These are phyloP conservation scores for Mucor mucedo DNA, from an alignment of 371 early-diverging fungal genomes.

Conservation along the genomic window DNA sequence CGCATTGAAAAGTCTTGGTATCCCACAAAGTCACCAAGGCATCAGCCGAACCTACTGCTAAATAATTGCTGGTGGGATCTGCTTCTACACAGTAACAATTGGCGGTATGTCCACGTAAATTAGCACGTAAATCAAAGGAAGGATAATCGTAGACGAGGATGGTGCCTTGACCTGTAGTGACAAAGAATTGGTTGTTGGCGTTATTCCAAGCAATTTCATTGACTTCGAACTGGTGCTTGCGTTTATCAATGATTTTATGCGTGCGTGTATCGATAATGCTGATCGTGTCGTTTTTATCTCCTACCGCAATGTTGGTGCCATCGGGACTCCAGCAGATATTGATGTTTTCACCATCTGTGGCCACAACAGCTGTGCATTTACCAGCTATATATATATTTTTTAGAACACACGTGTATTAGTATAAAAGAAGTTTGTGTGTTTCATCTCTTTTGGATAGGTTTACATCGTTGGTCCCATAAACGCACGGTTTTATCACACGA, in stretches of 20 bases:
- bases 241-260: slow-evolving; percentile 57
- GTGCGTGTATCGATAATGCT: slow-evolving; percentile 79
- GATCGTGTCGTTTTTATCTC: slow-evolving; percentile 82
- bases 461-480: slow-evolving; percentile 88
- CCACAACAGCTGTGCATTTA: slow-evolving; percentile 64
- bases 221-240: slow-evolving; percentile 65
- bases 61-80: slow-evolving; percentile 78
- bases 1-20: slow-evolving; percentile 64
- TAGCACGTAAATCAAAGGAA: slow-evolving; percentile 58
- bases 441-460: background rate
- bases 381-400: slow-evolving; percentile 45
- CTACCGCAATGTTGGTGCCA: slow-evolving; percentile 80
- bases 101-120: slow-evolving; percentile 78
- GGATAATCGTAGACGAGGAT: slow-evolving; percentile 73
- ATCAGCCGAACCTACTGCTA: slow-evolving; percentile 83
- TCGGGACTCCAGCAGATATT: slow-evolving; percentile 88
- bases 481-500: slow-evolving; percentile 85
- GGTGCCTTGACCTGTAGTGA: slow-evolving; percentile 81
- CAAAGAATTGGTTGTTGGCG: slow-evolving; percentile 74
- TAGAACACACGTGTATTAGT: background rate
- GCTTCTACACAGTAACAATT: slow-evolving; percentile 85
- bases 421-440: slow-evolving; percentile 8
- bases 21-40: slow-evolving; percentile 81
- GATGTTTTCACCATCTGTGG: slow-evolving; percentile 85
- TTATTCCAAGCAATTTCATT: slow-evolving; percentile 87